These are phyloP conservation scores for Rhizopogon roseolus DNA, from an alignment of 768 basidiomycete species.

Conservation along the genomic window DNA sequence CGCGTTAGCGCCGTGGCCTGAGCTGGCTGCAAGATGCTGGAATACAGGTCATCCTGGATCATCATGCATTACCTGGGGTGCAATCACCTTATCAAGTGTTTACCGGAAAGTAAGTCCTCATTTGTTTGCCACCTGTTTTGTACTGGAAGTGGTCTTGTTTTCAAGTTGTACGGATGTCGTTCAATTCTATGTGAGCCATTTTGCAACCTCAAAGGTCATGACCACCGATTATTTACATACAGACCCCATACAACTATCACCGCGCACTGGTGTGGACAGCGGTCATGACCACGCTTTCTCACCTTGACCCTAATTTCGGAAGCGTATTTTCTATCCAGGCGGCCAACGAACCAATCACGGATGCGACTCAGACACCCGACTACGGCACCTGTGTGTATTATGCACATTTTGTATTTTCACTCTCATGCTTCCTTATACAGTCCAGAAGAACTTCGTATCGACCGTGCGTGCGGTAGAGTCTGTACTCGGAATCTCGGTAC, in stretches of 20 bases:
- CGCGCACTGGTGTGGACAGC: conserved; percentile 79
- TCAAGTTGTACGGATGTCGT: conserved; percentile 61
- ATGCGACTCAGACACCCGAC: conserved; percentile 61
- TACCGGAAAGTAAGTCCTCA: conserved; percentile 51
- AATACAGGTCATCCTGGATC: conserved; percentile 63
- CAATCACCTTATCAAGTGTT: conserved; percentile 58
- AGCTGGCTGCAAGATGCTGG: conserved; percentile 54
- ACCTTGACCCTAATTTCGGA: conserved; percentile 61
- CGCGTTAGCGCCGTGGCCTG: conserved; percentile 55
- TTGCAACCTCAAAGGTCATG: background rate
- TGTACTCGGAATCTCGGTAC: conserved; percentile 47
- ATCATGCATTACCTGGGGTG: conserved; percentile 71
- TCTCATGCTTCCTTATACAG: no score
- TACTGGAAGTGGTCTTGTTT: conserved; percentile 2
- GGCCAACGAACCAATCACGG: conserved; percentile 74
- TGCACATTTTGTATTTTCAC: no score
- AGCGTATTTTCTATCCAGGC: conserved; percentile 71
- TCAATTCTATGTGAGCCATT: conserved; percentile 62
- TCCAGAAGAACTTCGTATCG: no score
- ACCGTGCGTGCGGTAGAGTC: conserved; percentile 52
- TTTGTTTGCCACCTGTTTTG: background rate
- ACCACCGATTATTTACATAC: conserved; percentile 2
- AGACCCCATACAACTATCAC: conserved; percentile 71
- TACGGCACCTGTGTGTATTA: no score
- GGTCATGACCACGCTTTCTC: conserved; percentile 70